These are phyloP conservation scores for Endocarpon pusillum DNA, from an alignment of 495 filamentous ascomycete genomes.

Conservation along the genomic window DNA sequence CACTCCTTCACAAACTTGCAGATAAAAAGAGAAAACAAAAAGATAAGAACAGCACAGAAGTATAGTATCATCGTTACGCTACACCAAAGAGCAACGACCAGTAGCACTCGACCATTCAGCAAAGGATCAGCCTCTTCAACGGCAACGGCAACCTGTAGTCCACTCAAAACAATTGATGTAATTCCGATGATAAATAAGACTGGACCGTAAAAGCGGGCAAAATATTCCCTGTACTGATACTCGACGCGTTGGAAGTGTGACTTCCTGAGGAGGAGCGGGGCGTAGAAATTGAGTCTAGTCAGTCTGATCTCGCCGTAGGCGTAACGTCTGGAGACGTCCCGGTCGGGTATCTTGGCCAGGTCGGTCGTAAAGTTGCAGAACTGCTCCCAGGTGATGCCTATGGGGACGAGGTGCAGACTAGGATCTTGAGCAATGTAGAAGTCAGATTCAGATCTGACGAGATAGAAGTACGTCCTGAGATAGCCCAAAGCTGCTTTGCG, in stretches of 20 bases:
- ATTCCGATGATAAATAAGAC: slow-evolving; percentile 14
- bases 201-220: slow-evolving; percentile 8
- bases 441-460: slow-evolving; percentile 24
- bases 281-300: slow-evolving; percentile 23
- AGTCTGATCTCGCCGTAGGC: slow-evolving; percentile 29
- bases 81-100: no score
- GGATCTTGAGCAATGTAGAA: slow-evolving; percentile 17
- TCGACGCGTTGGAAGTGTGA: slow-evolving; percentile 8
- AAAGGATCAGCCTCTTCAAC: slow-evolving; percentile 2
- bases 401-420: background rate
- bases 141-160: slow-evolving; percentile 17
- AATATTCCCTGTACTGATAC: slow-evolving; percentile 10
- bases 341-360: slow-evolving; percentile 10
- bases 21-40: no score
- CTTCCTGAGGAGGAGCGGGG: slow-evolving; percentile 3
- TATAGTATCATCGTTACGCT: no score
- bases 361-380: slow-evolving; percentile 12
- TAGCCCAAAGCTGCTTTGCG: slow-evolving; percentile 20
- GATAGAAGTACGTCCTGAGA: slow-evolving; percentile 20
- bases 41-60: no score
- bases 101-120: no score
- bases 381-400: slow-evolving; percentile 5
- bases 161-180: slow-evolving; percentile 11
- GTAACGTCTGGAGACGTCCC: slow-evolving; percentile 17
- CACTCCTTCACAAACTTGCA: no score